Conservation (phyloP, 129 eudicot genomes). For the Saposhnikovia divaricata region DNA sequence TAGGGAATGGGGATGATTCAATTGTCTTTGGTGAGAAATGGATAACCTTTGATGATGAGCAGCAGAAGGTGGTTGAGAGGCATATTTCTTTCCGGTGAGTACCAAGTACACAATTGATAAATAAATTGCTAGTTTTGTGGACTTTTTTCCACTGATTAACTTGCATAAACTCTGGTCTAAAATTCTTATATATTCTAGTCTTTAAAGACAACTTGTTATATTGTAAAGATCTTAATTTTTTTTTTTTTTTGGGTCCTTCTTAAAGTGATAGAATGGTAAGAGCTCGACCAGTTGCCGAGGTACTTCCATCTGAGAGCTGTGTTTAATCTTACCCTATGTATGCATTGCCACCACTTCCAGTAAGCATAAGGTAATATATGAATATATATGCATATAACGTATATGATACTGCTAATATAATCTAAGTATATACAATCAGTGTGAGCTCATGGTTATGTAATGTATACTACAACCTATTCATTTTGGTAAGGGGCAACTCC, state of each 20-base stretch:
- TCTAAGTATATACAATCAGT: too few species aligned
- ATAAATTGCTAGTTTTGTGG: background rate
- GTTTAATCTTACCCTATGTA: background rate
- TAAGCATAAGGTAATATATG: background rate
- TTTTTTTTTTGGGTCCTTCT: background rate
- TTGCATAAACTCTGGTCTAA: background rate
- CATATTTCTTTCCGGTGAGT: conserved; percentile 42
- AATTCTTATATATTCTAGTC: background rate
- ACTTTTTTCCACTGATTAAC: background rate
- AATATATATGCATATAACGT: too few species aligned
- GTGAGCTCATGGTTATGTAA: background rate
- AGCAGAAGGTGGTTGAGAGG: conserved; percentile 35
- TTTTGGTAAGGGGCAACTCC: background rate
- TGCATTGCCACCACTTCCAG: background rate
- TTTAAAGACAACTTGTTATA: background rate
- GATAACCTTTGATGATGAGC: conserved; percentile 48
- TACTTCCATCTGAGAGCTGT: background rate
- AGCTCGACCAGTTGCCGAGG: background rate
- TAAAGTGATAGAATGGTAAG: conserved; percentile 7
- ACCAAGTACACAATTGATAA: background rate
- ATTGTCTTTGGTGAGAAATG: conserved; percentile 44
- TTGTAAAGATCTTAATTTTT: background rate
- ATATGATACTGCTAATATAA: too few species aligned
- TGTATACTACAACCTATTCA: background rate
- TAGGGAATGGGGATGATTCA: conserved; percentile 38